Base-by-base conservation (phyloP, 768 basidiomycete genomes). In the Cyclocybe aegerita region DNA sequence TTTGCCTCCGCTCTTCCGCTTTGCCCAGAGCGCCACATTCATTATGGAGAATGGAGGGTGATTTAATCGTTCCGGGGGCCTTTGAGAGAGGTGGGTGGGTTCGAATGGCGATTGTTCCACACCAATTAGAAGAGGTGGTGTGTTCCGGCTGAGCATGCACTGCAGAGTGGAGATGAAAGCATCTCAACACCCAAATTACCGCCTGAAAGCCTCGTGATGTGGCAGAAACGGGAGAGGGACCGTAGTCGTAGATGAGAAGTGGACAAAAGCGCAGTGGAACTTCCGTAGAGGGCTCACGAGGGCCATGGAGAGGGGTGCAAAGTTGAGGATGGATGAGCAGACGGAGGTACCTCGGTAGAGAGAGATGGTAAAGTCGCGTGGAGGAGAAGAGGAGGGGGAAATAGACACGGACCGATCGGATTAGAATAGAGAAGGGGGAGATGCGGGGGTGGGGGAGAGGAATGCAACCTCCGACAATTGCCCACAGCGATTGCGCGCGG, bases 401-500 rank as follows among this genome's bases (percentile, higher is more conserved):
- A 59, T 53, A 56, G 49, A 16, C 17, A 46, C 54, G 58, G 54
- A 56, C 54, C 58, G 58, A 46, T 35, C 35, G 42, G 34, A 15
- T 39, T 29, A 14, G 14, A 45, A 15, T 39, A 33, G 37, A 41
- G 35, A 42, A 16, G 33, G 46, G 11, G 36, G 41, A 37, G 17
- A 45, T 42, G 35, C 54, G 42, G 33, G 47, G 4, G 33, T 48
- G 39, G 34, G 49, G 39, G 48, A 39, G 43, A 46, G 48, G 49
- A 39, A 54, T 43, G 49, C 32, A 55, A 48, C 36, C 12, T 60
- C 64, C 62, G 62, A 60, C 58, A 57, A 63, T 63, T 55, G 62
- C 14, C 64, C 62, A 57, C 52, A 31, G 38, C 44, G 39, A 41
- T 39, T 48, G 38, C 47, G 39, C 38, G 41, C 7, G 33, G 43